A percentile compares a stretch with the other conserved stretches of the same genome.
Evolutionary conservation across 805 yeast species (phyloP).

Genomic region (Jamesozyma jinghongensis): DNA sequence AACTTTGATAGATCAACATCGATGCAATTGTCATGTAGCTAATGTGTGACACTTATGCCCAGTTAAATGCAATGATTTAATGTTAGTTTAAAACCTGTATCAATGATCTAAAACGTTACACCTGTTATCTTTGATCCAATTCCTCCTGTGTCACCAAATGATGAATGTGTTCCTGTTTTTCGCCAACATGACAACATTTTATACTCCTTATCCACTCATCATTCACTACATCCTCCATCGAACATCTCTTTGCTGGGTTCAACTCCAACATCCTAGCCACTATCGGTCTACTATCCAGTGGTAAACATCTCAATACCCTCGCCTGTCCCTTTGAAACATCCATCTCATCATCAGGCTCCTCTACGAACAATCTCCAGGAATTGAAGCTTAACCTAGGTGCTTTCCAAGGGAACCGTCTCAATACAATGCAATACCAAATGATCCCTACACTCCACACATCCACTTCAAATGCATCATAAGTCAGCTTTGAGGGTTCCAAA

Average conservation of each 20-base stretch:
- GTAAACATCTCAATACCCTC: slow-evolving; percentile 61
- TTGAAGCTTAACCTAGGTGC: slow-evolving; percentile 72
- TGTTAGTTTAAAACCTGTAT: too few species aligned
- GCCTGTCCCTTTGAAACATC: slow-evolving; percentile 58
- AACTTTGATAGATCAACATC: too few species aligned
- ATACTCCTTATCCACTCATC: slow-evolving; percentile 55
- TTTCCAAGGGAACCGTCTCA: slow-evolving; percentile 92
- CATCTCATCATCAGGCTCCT: slow-evolving; percentile 32
- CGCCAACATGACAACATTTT: slow-evolving; percentile 38
- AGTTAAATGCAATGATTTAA: too few species aligned
- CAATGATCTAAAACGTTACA: too few species aligned
- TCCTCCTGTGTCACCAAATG: too few species aligned
- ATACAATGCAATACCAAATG: slow-evolving; percentile 81
- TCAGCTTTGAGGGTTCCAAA: slow-evolving; percentile 29
- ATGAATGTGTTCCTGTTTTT: slow-evolving; percentile 39
- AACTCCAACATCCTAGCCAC: slow-evolving; percentile 58
- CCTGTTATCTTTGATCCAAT: too few species aligned
- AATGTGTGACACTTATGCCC: too few species aligned
- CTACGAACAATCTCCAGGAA: slow-evolving; percentile 61
- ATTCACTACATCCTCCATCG: slow-evolving; percentile 45
- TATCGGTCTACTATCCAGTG: slow-evolving; percentile 52
- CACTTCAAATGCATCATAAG: slow-evolving; percentile 77
- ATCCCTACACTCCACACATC: slow-evolving; percentile 95
- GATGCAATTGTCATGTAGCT: too few species aligned
- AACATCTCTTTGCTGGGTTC: slow-evolving; percentile 47